A percentile compares a stretch with the other conserved stretches of the same genome.
Conservation (phyloP, 345 rosid species). For the Ceriops tagal region DNA sequence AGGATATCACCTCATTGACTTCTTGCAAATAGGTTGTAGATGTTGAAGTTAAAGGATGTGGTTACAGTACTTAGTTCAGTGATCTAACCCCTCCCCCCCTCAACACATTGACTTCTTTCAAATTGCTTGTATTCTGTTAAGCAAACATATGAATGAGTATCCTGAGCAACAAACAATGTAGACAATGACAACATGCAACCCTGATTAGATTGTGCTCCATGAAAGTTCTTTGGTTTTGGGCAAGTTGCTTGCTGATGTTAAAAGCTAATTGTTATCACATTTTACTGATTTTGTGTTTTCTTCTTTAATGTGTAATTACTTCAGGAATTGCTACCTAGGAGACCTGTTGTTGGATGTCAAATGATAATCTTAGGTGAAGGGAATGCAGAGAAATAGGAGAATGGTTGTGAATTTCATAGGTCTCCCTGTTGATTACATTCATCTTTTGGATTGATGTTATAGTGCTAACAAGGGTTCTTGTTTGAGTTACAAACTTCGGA, state of each 20-base stretch:
- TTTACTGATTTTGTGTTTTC: slow-evolving; percentile 14
- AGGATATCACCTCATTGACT: not conserved
- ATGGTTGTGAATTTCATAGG: slow-evolving; percentile 32
- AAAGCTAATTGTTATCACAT: not conserved
- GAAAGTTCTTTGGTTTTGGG: not conserved
- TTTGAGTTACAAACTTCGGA: slow-evolving; percentile 38
- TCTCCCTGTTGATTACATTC: slow-evolving; percentile 28
- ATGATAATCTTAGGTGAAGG: slow-evolving; percentile 42
- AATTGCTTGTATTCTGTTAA: not conserved
- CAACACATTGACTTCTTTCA: not conserved
- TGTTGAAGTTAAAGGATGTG: too few relatives aligned
- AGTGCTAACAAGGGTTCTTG: slow-evolving; percentile 40
- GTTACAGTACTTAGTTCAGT: too few relatives aligned
- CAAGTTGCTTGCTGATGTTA: not conserved
- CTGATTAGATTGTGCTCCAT: not conserved
- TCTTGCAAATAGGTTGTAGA: not conserved
- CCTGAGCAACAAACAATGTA: slow-evolving; percentile 3
- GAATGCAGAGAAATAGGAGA: slow-evolving; percentile 34
- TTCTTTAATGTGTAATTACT: slow-evolving; percentile 16
- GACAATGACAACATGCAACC: not conserved
- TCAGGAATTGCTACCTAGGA: slow-evolving; percentile 79
- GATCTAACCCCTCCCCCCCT: too few relatives aligned
- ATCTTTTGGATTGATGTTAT: slow-evolving; percentile 30
- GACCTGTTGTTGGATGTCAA: slow-evolving; percentile 40
- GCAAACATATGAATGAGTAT: not conserved